Evolutionary conservation across 768 basidiomycete genomes (phyloP).

Genomic region (Suillus discolor): DNA sequence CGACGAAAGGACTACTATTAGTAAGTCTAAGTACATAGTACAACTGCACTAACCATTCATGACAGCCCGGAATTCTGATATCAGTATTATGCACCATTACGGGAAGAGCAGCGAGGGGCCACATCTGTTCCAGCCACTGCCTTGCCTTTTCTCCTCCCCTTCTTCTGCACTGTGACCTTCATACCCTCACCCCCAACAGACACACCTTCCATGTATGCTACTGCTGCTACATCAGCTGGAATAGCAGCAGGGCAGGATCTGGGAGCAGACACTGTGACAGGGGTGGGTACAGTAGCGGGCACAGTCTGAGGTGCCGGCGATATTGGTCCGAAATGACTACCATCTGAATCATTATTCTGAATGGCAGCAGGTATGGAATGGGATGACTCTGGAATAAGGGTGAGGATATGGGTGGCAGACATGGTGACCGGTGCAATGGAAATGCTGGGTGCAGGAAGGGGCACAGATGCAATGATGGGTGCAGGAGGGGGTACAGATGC

Average conservation of each 20-base stretch:
- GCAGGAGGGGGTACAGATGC: no score
- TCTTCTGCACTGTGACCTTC: not conserved
- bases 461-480: no score
- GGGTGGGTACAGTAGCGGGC: not conserved
- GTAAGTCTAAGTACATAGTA: no score
- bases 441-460: not conserved
- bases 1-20: no score
- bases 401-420: not conserved
- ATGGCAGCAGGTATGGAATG: not conserved
- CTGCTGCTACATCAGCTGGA: not conserved
- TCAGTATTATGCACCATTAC: not conserved
- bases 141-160: constrained; percentile 1
- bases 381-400: not conserved
- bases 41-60: no score
- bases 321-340: not conserved
- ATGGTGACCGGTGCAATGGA: not conserved
- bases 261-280: not conserved
- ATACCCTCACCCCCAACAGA: not conserved
- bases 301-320: not conserved
- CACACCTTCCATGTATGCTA: not conserved
- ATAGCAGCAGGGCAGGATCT: not conserved
- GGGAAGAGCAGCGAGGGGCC: not conserved
- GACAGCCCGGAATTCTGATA: not conserved
- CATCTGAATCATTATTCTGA: not conserved
- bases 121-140: not conserved